Percentiles rank a stretch among this genome's conserved stretches.
These are phyloP conservation scores for Davidsoniella virescens DNA, from an alignment of 2,329 filamentous ascomycete genomes.

Conservation along the genomic window DNA sequence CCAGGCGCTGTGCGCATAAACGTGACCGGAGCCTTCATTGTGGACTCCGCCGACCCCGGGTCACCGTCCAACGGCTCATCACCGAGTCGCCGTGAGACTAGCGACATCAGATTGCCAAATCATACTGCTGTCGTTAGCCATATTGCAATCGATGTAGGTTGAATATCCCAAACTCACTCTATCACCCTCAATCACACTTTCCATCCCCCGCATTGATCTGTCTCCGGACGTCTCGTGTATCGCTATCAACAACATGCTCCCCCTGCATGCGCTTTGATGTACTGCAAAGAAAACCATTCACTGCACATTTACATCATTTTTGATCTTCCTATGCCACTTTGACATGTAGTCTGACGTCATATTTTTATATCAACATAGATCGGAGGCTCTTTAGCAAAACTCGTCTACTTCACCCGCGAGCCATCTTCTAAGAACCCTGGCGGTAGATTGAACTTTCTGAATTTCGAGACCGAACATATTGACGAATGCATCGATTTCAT, in stretches of 20 bases:
- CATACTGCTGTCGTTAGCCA: slow-evolving; percentile 92
- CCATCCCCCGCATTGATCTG: slow-evolving; percentile 9
- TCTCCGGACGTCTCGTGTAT: not conserved
- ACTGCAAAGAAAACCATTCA: no score
- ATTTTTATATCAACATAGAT: slow-evolving; percentile 40
- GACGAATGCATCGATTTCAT: slow-evolving; percentile 90
- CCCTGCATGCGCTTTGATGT: no score
- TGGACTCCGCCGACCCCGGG: slow-evolving; percentile 53
- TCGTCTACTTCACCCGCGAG: slow-evolving; percentile 94
- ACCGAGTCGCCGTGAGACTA: slow-evolving; percentile 48
- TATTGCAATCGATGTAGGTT: slow-evolving; percentile 80
- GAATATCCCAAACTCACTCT: slow-evolving; percentile 3
- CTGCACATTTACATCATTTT: not conserved
- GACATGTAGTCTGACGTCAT: slow-evolving; percentile 12
- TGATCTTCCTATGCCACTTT: slow-evolving; percentile 2
- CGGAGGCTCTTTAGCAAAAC: slow-evolving; percentile 84
- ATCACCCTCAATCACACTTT: not conserved
- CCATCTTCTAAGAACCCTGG: slow-evolving; percentile 62
- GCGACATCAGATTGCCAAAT: slow-evolving; percentile 90
- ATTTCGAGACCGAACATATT: slow-evolving; percentile 89
- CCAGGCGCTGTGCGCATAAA: slow-evolving; percentile 79
- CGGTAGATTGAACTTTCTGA: slow-evolving; percentile 84
- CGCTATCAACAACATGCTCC: not conserved
- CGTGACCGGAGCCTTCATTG: slow-evolving; percentile 89
- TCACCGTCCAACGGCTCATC: slow-evolving; percentile 31